Percentiles rank a stretch among this genome's conserved stretches.
These are phyloP conservation scores for Blastobotrys petasosporus DNA, from an alignment of 1,139 yeast species.

Conservation along the genomic window DNA sequence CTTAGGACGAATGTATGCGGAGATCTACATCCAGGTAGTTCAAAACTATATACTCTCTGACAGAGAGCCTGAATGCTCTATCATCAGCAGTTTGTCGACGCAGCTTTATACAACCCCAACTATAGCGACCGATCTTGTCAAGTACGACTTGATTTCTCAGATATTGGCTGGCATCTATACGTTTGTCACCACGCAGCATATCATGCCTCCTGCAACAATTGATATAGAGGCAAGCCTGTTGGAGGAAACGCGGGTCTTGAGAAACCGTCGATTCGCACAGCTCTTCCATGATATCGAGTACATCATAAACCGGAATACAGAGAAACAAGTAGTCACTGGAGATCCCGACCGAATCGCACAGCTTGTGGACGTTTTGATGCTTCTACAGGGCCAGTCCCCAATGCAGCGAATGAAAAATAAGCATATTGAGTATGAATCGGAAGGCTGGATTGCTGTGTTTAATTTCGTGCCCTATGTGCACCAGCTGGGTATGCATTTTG, in stretches of 20 bases:
- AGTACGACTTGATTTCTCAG: constrained; percentile 64
- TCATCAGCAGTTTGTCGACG: constrained; percentile 70
- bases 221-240: constrained; percentile 32
- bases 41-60: constrained; percentile 67
- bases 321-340: constrained; percentile 38
- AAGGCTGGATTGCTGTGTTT: constrained; percentile 77
- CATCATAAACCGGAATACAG: constrained; percentile 62
- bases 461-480: constrained; percentile 54
- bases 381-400: constrained; percentile 79
- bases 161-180: constrained; percentile 63
- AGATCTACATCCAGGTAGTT: constrained; percentile 71
- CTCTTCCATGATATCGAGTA: constrained; percentile 80
- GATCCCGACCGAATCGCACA: constrained; percentile 35
- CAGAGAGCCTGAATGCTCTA: constrained; percentile 75
- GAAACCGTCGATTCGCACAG: constrained; percentile 79
- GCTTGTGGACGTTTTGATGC: constrained; percentile 56
- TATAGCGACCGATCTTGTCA: constrained; percentile 62
- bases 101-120: constrained; percentile 84
- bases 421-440: constrained; percentile 88
- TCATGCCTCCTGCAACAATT: constrained; percentile 44
- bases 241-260: constrained; percentile 41
- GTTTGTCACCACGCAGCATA: constrained; percentile 53
- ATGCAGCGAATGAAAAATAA: constrained; percentile 67
- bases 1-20: constrained; percentile 74
- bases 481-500: constrained; percentile 35